A percentile compares a stretch with the other conserved stretches of the same genome.
These are phyloP conservation scores for Cystoisospora suis DNA, from an alignment of 169 alveolate genomes.

Conservation along the genomic window DNA sequence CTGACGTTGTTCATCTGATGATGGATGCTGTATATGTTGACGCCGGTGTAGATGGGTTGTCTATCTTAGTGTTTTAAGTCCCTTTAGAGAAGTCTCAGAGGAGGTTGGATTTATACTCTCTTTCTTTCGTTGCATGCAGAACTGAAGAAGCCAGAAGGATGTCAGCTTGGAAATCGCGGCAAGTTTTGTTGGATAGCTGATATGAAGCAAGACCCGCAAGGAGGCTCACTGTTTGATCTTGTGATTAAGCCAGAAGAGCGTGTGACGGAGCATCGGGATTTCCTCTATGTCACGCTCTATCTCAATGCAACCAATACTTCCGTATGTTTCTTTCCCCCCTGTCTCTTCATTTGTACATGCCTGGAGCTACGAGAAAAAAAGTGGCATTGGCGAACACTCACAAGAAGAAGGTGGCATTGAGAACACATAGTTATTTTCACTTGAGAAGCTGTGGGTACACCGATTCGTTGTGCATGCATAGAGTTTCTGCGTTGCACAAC, in stretches of 20 bases:
- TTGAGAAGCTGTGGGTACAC: no score
- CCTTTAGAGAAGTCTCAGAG: neutral
- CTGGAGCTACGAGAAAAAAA: no score
- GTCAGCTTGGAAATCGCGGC: neutral
- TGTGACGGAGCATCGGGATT: neutral
- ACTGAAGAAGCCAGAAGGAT: neutral
- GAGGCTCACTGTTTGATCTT: neutral
- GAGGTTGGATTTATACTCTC: neutral
- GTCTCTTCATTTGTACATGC: no score
- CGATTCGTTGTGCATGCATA: no score
- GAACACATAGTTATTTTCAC: no score
- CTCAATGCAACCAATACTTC: slow-evolving; percentile 18
- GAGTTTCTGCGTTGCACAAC: no score
- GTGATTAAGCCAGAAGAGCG: neutral
- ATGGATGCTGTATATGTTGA: neutral
- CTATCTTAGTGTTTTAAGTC: neutral
- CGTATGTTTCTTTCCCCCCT: slow-evolving; percentile 5
- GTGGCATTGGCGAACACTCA: no score
- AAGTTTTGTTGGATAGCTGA: neutral
- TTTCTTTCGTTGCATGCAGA: no score
- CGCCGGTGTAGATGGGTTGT: neutral
- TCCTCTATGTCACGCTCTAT: neutral
- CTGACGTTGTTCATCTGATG: no score
- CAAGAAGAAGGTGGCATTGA: no score
- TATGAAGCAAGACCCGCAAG: neutral